Conservation (phyloP, 2,329 filamentous ascomycete species). For the Paecilomyces niveus region DNA sequence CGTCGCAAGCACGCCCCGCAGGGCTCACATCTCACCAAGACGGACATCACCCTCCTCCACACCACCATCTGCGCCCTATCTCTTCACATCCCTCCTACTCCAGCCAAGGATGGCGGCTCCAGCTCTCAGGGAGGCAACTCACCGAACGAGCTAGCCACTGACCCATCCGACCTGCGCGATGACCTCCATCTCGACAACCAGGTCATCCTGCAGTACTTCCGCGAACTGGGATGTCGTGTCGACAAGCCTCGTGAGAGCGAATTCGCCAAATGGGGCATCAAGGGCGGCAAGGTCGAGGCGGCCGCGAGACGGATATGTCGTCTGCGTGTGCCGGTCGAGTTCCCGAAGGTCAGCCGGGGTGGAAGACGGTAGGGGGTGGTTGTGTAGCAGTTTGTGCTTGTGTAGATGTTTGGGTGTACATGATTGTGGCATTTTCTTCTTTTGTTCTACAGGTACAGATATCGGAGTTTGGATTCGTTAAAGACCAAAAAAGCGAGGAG, state of each 20-base stretch:
- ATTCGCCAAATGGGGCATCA: conserved; percentile 38
- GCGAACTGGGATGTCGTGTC: conserved; percentile 39
- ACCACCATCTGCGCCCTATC: conserved; percentile 41
- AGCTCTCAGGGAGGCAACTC: conserved; percentile 28
- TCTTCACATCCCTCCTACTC: conserved; percentile 38
- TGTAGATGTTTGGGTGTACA: not conserved
- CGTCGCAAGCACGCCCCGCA: conserved; percentile 36
- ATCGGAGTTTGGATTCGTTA: too few species aligned
- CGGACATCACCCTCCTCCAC: conserved; percentile 36
- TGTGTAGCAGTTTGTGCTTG: not conserved
- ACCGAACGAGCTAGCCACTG: conserved; percentile 33
- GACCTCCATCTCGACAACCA: conserved; percentile 34
- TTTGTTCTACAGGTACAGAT: too few species aligned
- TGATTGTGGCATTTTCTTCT: not conserved
- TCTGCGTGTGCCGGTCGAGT: conserved; percentile 70
- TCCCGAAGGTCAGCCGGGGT: conserved; percentile 57
- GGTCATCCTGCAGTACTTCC: conserved; percentile 34
- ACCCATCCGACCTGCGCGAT: conserved; percentile 38
- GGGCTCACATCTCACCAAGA: conserved; percentile 26
- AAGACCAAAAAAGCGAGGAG: too few species aligned
- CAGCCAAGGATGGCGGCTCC: conserved; percentile 28
- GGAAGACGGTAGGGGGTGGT: conserved; percentile 8
- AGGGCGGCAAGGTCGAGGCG: conserved; percentile 55
- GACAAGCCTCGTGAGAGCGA: conserved; percentile 35
- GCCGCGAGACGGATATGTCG: conserved; percentile 53